These are phyloP conservation scores for Helotiales sp. DNA, from an alignment of 2,329 filamentous ascomycete species.

Conservation along the genomic window DNA sequence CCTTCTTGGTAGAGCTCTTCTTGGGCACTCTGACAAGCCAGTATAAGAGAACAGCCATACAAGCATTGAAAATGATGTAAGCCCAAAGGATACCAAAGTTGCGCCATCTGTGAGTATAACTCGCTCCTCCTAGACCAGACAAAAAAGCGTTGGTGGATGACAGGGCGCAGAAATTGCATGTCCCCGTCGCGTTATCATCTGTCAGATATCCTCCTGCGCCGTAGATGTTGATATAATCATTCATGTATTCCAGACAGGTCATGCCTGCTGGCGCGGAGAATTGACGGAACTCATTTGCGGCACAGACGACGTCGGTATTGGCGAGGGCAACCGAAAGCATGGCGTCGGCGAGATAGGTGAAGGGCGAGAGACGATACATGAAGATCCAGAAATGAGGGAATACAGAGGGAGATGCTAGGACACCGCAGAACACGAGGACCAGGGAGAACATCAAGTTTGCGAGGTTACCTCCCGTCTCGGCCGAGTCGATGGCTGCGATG, in stretches of 20 bases:
- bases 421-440: conserved; percentile 72
- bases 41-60: conserved; percentile 53
- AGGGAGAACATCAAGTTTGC: conserved; percentile 75
- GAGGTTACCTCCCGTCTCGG: conserved; percentile 74
- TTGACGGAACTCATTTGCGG: conserved; percentile 63
- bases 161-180: conserved; percentile 57
- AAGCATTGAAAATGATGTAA: conserved; percentile 52
- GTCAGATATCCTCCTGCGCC: conserved; percentile 52
- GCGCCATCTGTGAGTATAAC: conserved; percentile 63
- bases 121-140: conserved; percentile 43
- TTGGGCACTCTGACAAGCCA: conserved; percentile 50
- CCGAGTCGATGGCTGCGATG: conserved; percentile 73
- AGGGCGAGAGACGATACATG: conserved; percentile 80
- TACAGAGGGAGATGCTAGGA: conserved; percentile 61
- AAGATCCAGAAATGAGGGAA: conserved; percentile 80
- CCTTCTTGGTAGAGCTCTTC: conserved; percentile 31
- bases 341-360: conserved; percentile 77
- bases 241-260: conserved; percentile 61
- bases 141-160: conserved; percentile 53
- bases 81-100: conserved; percentile 61
- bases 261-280: conserved; percentile 58
- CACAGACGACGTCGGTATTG: conserved; percentile 64
- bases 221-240: conserved; percentile 43
- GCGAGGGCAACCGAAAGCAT: conserved; percentile 72
- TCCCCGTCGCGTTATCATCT: conserved; percentile 45